Base-by-base conservation (phyloP, 139 green algal genomes). In the Chlamydomonas sphaeroides region DNA sequence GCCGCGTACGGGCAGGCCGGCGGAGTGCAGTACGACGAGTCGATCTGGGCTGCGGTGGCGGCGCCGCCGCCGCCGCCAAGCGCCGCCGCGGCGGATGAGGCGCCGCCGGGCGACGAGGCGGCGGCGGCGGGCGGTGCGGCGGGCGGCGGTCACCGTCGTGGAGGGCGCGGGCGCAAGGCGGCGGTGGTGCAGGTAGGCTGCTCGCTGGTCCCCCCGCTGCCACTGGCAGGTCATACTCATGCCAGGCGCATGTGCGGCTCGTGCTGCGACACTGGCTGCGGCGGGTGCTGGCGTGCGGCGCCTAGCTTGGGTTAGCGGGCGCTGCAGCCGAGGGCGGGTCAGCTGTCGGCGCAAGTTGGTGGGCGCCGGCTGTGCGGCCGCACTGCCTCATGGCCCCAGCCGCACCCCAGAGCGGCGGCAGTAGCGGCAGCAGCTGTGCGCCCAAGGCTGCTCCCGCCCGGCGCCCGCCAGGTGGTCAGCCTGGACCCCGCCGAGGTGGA, bases 401-500 rank as follows among this genome's bases (percentile, higher is more conserved):
- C n/a, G n/a, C n/a, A n/a, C n/a, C n/a, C n/a, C n/a, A n/a, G n/a
- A 63, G 72, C 36, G 51, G 36, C 32, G 57, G 77, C 30, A 30
- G 69, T 14, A 26, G 69, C 11, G 62, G 61, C 53, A 62, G 59
- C 25, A 68, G 66, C 42, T n/a, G n/a, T n/a, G n/a, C n/a, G n/a
- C n/a, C n/a, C n/a, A n/a, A n/a, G n/a, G n/a, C n/a, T n/a, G n/a
- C n/a, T n/a, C n/a, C n/a, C n/a, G n/a, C n/a, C n/a, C n/a, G n/a
- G n/a, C n/a, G n/a, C n/a, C n/a, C n/a, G n/a, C n/a, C 89, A 91
- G 65, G 75, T 90, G 48, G 84, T 86, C 35, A 65, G 30, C 30
- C 36, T 85, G 67, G 82, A 86, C 67, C 49, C 62, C 28, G 70
- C 61, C 56, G 70, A 78, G 45, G 35, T 79, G 74, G 79, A 83